Evolutionary conservation across 2,329 filamentous ascomycete genomes (phyloP).

Genomic region (Tympanopsis confertula): DNA sequence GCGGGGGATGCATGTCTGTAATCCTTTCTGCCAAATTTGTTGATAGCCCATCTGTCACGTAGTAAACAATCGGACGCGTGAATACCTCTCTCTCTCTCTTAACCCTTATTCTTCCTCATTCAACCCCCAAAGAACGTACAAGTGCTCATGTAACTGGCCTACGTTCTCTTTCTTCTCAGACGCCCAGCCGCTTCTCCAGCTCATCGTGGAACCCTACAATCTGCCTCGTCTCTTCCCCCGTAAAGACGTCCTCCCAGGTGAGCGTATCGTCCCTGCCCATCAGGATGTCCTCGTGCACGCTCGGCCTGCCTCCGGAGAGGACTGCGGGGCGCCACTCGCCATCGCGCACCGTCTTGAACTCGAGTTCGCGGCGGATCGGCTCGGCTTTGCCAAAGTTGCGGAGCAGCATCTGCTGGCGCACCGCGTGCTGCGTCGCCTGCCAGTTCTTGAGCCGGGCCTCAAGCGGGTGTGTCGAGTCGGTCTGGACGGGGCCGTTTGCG

Average conservation of each 20-base stretch:
- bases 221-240: conserved; percentile 62
- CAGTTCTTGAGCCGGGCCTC: conserved; percentile 81
- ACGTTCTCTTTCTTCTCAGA: no score
- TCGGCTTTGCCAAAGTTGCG: conserved; percentile 86
- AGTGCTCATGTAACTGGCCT: no score
- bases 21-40: no score
- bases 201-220: conserved; percentile 73
- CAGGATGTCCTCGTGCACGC: conserved; percentile 83
- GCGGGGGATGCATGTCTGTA: no score
- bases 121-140: no score
- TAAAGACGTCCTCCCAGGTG: conserved; percentile 89
- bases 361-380: conserved; percentile 86
- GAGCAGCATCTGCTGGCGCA: conserved; percentile 82
- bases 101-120: no score
- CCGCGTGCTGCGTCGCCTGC: conserved; percentile 74
- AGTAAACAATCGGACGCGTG: no score
- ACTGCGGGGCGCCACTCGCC: conserved; percentile 70
- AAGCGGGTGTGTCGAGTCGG: conserved; percentile 74
- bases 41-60: no score
- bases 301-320: conserved; percentile 47
- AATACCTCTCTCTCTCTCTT: no score
- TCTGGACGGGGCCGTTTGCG: conserved; percentile 19
- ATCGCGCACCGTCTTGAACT: conserved; percentile 74
- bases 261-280: conserved; percentile 66
- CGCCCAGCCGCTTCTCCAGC: conserved; percentile 86